Evolutionary conservation across 345 rosid genomes (phyloP).

Genomic region (Citrus maxima): DNA sequence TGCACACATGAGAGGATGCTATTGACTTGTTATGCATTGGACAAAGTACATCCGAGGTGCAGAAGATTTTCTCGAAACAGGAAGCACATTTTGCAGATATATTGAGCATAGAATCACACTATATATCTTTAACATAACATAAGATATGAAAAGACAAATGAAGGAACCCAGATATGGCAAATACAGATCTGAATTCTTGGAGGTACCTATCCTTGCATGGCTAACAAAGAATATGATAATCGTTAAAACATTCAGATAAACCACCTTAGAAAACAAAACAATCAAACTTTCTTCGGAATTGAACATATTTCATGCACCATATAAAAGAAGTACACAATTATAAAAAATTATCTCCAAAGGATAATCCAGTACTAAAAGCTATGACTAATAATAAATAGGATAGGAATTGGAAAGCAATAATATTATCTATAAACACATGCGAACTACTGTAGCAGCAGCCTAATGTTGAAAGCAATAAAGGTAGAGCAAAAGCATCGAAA

Average conservation of each 20-base stretch:
- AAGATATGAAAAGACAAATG: too few species aligned
- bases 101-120: too few species aligned
- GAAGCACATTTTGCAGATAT: too few species aligned
- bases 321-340: background rate
- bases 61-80: too few species aligned
- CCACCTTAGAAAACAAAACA: background rate
- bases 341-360: background rate
- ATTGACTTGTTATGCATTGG: too few species aligned
- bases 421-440: background rate
- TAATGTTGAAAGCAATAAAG: background rate
- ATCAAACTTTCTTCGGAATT: too few species aligned
- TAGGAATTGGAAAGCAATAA: background rate
- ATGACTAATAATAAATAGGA: background rate
- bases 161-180: too few species aligned
- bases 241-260: background rate
- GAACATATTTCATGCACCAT: background rate
- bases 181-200: background rate
- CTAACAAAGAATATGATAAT: background rate
- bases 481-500: slow-evolving; percentile 2
- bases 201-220: slow-evolving; percentile 3
- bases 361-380: background rate
- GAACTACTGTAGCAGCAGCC: background rate
- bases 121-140: too few species aligned
- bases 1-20: too few species aligned
- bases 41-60: too few species aligned